Evolutionary conservation across 2,329 filamentous ascomycete genomes (phyloP), one percentile per base, ranked within the genome.

Genomic region (Epichloe amarillans): DNA sequence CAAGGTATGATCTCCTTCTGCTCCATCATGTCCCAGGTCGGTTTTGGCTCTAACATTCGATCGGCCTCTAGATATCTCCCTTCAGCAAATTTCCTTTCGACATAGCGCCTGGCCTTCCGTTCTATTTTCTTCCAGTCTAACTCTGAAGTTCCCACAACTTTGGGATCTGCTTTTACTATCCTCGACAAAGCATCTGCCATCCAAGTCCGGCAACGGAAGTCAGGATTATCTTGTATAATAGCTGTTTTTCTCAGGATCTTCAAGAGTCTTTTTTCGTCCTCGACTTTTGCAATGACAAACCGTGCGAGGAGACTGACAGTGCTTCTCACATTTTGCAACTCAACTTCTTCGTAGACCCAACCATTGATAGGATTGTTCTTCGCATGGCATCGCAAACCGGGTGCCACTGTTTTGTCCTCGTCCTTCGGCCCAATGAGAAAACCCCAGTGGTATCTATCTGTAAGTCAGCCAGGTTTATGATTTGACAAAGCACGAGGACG

Each of bases 201-300:
- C 70, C 69, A 74, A 3, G 58, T 60, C 5, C 65, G 63, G 52
- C 67, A 72, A n/a, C 62, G 63, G 65, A 68, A 73, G 42, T 54
- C 56, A 6, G 61, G 59, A 41, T 71, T 62, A 43, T 56, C 53
- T 45, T 67, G 60, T 3, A 66, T 52, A 5, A 72, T 52, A 4
- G 66, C 64, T 5, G 62, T 55, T 1, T 45, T 38, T 17, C 60
- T 60, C 5, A 72, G 48, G 30, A 69, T 64, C 1, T 58, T 47
- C 14, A 63, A 33, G 3, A 72, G 60, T 1, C 61, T 58, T 15
- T 52, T 17, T 46, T 66, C 57, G 52, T 72, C 58, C 19, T 59
- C 55, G 30, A 72, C 53, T 55, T 73, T 72, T 36, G 63, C 68
- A 49, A 71, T 62, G 12, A 66, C 3, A 51, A 71, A 50, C 8